Base-by-base conservation (phyloP, 306 rosid genomes). In the Lathyrus oleraceus region DNA sequence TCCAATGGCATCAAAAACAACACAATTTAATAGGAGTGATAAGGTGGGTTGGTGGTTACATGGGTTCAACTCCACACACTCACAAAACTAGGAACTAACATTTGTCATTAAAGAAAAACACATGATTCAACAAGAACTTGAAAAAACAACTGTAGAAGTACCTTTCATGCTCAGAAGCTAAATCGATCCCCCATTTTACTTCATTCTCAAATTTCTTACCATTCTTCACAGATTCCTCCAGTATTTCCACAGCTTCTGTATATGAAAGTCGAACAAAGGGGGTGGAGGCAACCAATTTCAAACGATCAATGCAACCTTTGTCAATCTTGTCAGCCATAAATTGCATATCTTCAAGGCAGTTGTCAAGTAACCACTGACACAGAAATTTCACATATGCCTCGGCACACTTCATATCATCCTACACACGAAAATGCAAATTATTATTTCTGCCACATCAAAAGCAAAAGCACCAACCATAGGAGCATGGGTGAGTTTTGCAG, bases 101-200 rank as follows among this genome's bases (percentile, higher is more conserved):
- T 14, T 57, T 25, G 38, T 57, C 19, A 27, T 56, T 27, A 13
- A 25, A 2, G 39, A 57, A 57, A 27, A 27, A 63, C n/a, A 49
- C 62, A 53, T 47, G 53, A 27, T 5, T 65, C 52, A 61, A 66
- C 17, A 72, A 71, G 52, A 19, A 13, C n/a, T 15, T 19, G 23
- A 62, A 45, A 47, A 12, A 48, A 65, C 5, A 67, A 30, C 21
- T 19, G 40, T 5, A 36, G 44, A 71, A 79, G 19, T 68, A 95
- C 99, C 97, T 91, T 85, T 95, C 97, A 70, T 95, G 97, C 77
- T 95, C 95, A 36, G 97, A 95, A 58, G 99, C 95, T 47, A 95
- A 85, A 70, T 95, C 99, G 53, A 87, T 86, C 15, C 99, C 97
- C 97, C 97, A 95, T 78, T 91, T 88, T 35, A 95, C 99, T 74